These are phyloP conservation scores for Endocladia muricata DNA, from an alignment of 31 red algal species.

Conservation along the genomic window DNA sequence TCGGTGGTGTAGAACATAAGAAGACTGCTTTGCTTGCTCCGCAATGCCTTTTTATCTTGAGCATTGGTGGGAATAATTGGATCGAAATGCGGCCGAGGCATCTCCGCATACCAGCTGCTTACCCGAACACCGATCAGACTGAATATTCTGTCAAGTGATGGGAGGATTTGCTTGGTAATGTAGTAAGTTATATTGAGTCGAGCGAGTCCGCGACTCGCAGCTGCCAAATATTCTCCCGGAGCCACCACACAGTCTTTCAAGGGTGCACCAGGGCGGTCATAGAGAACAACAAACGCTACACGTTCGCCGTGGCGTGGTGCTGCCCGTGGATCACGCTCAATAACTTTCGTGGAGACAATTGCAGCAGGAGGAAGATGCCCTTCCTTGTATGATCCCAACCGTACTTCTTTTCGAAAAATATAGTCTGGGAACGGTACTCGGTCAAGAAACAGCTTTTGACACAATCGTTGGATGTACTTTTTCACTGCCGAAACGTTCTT, in stretches of 20 bases:
- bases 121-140: constrained; percentile 70
- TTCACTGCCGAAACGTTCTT: constrained; percentile 67
- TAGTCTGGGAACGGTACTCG: constrained; percentile 62
- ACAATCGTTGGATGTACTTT: constrained; percentile 54
- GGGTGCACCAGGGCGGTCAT: constrained; percentile 67
- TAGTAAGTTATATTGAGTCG: constrained; percentile 93
- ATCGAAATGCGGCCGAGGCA: constrained; percentile 51
- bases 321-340: constrained; percentile 66
- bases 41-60: neutral
- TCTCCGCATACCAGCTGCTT: constrained; percentile 67
- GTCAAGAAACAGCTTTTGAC: constrained; percentile 54
- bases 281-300: constrained; percentile 84
- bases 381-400: constrained; percentile 65
- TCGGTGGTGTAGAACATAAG: constrained; percentile 46
- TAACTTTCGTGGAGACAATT: constrained; percentile 70
- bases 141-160: constrained; percentile 77
- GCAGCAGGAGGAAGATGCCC: constrained; percentile 80
- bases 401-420: constrained; percentile 90
- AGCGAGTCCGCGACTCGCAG: constrained; percentile 2
- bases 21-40: constrained; percentile 44
- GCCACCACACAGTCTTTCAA: constrained; percentile 86
- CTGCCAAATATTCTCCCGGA: constrained; percentile 55
- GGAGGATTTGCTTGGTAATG: constrained; percentile 87
- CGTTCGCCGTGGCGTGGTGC: constrained; percentile 85
- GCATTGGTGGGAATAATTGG: neutral